These are phyloP conservation scores for Nakazawaea wyomingensis DNA, from an alignment of 805 yeast genomes.

Conservation along the genomic window DNA sequence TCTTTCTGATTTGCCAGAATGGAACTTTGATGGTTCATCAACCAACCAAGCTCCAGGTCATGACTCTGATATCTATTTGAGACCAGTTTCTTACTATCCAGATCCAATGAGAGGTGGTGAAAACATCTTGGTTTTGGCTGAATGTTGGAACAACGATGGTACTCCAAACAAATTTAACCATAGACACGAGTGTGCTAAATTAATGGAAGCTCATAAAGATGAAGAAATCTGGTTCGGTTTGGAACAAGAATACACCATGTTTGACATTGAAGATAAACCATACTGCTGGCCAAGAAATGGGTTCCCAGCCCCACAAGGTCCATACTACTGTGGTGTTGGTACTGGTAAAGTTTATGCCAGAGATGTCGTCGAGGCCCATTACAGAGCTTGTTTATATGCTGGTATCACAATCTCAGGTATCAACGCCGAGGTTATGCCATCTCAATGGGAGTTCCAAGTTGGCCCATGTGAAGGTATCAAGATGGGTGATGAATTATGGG, in stretches of 20 bases:
- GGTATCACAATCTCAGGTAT: constrained; percentile 92
- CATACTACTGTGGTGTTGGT: constrained; percentile 99
- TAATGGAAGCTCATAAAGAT: constrained; percentile 84
- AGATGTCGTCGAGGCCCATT: constrained; percentile 98
- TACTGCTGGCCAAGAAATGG: constrained; percentile 99
- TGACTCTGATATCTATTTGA: constrained; percentile 90
- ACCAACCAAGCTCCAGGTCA: constrained; percentile 98
- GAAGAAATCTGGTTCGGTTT: constrained; percentile 95
- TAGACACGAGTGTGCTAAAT: constrained; percentile 94
- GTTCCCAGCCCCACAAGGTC: constrained; percentile 99
- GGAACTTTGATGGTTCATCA: constrained; percentile 99
- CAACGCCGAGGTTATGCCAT: constrained; percentile 99
- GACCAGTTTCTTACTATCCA: constrained; percentile 92
- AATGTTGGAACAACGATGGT: constrained; percentile 98
- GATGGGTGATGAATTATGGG: constrained; percentile 98
- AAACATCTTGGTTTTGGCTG: constrained; percentile 90
- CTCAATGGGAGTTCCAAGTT: constrained; percentile 99
- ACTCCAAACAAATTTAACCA: constrained; percentile 98
- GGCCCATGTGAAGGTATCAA: constrained; percentile 95
- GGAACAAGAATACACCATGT: constrained; percentile 97
- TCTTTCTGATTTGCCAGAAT: constrained; percentile 89
- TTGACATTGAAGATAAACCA: constrained; percentile 83
- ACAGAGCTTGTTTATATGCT: constrained; percentile 94
- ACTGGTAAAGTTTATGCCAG: constrained; percentile 97
- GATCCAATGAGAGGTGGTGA: constrained; percentile 99